phyloP scores from a whole-genome alignment of 345 rosid genomes.

The Erysimum cheiranthoides region DNA sequence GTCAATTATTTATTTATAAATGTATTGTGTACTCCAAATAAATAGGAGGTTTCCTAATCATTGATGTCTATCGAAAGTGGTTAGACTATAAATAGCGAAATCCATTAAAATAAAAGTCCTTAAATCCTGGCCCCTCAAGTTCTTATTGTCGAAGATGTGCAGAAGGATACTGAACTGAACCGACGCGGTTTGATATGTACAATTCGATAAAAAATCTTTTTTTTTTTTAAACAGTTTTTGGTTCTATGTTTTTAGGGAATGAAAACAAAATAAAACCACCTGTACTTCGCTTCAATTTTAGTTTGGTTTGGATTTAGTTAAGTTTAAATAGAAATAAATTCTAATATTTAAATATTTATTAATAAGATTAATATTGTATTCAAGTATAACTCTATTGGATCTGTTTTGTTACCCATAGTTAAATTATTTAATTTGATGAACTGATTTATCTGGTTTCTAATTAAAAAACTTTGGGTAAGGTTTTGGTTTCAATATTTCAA shows the following conservation, averaged over 20 bases:
- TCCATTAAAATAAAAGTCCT: neutral
- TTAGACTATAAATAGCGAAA: conserved; percentile 18
- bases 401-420: neutral
- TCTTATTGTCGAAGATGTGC: neutral
- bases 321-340: too few relatives aligned
- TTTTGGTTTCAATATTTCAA: too few relatives aligned
- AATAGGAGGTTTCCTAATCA: conserved; percentile 15
- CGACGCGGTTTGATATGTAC: neutral
- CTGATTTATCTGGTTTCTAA: neutral
- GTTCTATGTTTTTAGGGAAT: too few relatives aligned
- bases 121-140: neutral
- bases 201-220: neutral
- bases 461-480: too few relatives aligned
- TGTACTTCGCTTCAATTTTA: too few relatives aligned
- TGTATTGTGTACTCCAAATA: conserved; percentile 13
- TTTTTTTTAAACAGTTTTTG: neutral
- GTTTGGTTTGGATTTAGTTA: too few relatives aligned
- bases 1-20: conserved; percentile 1
- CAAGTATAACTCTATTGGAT: neutral
- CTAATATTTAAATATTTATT: too few relatives aligned
- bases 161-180: neutral
- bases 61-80: conserved; percentile 13
- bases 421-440: too few relatives aligned
- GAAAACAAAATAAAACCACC: too few relatives aligned
- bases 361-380: neutral